These are phyloP conservation scores for Brettanomyces naardenensis DNA, from an alignment of 805 yeast genomes.

Conservation along the genomic window DNA sequence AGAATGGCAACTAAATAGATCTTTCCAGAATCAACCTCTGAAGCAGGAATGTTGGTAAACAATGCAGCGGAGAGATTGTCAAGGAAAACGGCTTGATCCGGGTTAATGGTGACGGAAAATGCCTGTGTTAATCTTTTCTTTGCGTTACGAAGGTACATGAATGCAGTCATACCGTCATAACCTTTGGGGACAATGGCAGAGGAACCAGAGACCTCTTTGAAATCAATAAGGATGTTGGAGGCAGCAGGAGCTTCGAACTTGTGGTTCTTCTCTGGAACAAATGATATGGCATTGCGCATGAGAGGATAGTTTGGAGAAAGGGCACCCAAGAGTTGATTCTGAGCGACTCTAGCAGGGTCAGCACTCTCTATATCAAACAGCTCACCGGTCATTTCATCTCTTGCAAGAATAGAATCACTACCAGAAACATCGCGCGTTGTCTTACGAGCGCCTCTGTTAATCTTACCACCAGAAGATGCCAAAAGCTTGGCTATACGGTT, in stretches of 20 bases:
- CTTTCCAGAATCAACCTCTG: conserved; percentile 50
- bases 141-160: conserved; percentile 60
- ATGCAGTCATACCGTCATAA: conserved; percentile 63
- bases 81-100: conserved; percentile 49
- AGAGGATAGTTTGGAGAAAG: conserved; percentile 66
- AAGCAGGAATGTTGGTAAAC: conserved; percentile 66
- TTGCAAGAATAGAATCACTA: conserved; percentile 57
- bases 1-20: conserved; percentile 70
- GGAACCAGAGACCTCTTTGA: conserved; percentile 58
- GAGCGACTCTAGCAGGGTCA: conserved; percentile 52
- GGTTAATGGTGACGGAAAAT: conserved; percentile 57
- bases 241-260: conserved; percentile 45
- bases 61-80: conserved; percentile 73
- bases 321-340: conserved; percentile 63
- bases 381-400: conserved; percentile 55
- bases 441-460: conserved; percentile 20
- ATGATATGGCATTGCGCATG: conserved; percentile 23
- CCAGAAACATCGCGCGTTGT: conserved; percentile 31
- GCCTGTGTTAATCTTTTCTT: conserved; percentile 69
- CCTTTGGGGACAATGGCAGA: conserved; percentile 56
- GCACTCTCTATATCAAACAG: conserved; percentile 29
- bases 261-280: conserved; percentile 38
- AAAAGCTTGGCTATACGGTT: conserved; percentile 56
- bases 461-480: conserved; percentile 32
- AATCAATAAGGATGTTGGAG: conserved; percentile 68